Evolutionary conservation across 495 filamentous ascomycete species (phyloP), one percentile per base, ranked within the genome.

Genomic region (Stereocaulon alpinum): DNA sequence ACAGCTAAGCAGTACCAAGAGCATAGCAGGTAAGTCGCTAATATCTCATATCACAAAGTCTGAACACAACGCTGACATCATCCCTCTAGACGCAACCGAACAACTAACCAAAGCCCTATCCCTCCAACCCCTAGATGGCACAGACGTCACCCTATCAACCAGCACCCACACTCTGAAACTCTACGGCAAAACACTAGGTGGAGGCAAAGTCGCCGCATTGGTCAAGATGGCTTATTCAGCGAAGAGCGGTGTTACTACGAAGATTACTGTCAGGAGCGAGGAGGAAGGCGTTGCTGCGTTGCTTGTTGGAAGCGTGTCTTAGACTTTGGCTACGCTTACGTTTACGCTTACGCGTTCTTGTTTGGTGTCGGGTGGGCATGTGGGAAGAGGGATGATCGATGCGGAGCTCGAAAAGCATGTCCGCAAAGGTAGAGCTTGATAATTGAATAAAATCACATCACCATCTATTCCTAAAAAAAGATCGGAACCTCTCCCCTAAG

Each of bases 161-260:
- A 89, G 86, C 61, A 96, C 91, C 59, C 93, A 98, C 73, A 89
- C 89, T 11, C 83, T 98, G 67, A 96, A 95, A 75, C 81, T 98
- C 24, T 91, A 93, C 69, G 93, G 93, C 67, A 96, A 94, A 82
- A 96, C 92, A 22, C 84, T 97, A 62, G 85, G 80, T 29, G 94
- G 93, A 32, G 94, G 94, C 62, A 84, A 84, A 63, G 91, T 98
- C 3, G 91, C 89, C 40, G 86, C 87, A 52, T 83, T 86, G 59
- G 80, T 97, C 63, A 82, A 89, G 75, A 95, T 98, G 93, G 93
- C 91, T 5, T 96, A 82, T 74, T 92, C 87, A 50, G 82, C 85
- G 63, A 96, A 95, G 77, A 86, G 82, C 40, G 93, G 93, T 22
- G 89, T 97, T 22, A 95, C 93, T 40, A 89, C 89, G 61, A 96